These are phyloP conservation scores for Dothidotthia symphoricarpi DNA, from an alignment of 2,329 filamentous ascomycete genomes.

Conservation along the genomic window DNA sequence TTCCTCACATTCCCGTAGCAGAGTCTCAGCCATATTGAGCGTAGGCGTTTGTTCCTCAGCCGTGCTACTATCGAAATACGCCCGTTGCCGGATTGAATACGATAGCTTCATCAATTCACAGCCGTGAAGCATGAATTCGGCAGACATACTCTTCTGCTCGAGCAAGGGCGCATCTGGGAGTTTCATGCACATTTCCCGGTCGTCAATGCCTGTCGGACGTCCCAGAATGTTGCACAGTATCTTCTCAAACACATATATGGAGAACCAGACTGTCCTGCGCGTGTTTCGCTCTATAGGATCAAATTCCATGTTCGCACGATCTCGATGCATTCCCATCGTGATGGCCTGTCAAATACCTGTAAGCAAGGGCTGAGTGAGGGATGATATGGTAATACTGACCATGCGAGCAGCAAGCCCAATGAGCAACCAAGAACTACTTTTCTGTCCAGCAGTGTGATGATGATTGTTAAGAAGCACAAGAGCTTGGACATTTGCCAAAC, in stretches of 20 bases:
- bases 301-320: slow-evolving; percentile 42
- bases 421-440: slow-evolving; percentile 44
- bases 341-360: slow-evolving; percentile 32
- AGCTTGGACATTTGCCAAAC: slow-evolving; percentile 45
- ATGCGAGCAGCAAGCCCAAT: slow-evolving; percentile 45
- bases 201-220: slow-evolving; percentile 27
- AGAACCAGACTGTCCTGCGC: slow-evolving; percentile 29
- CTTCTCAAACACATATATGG: slow-evolving; percentile 27
- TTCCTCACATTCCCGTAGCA: slow-evolving; percentile 23
- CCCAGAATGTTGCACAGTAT: slow-evolving; percentile 27
- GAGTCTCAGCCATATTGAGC: slow-evolving; percentile 14
- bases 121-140: slow-evolving; percentile 12
- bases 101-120: slow-evolving; percentile 17
- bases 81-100: slow-evolving; percentile 21
- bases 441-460: slow-evolving; percentile 45
- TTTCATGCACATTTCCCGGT: slow-evolving; percentile 22
- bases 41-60: slow-evolving; percentile 21
- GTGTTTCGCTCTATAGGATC: slow-evolving; percentile 32
- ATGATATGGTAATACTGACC: slow-evolving; percentile 11
- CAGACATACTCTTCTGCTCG: slow-evolving; percentile 18
- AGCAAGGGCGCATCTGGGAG: slow-evolving; percentile 19
- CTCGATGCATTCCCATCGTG: slow-evolving; percentile 47
- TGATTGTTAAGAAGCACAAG: slow-evolving; percentile 46
- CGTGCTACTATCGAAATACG: slow-evolving; percentile 22
- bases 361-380: neutral